These are phyloP conservation scores for Volvox carteri DNA, from an alignment of 163 green algal genomes.

Conservation along the genomic window DNA sequence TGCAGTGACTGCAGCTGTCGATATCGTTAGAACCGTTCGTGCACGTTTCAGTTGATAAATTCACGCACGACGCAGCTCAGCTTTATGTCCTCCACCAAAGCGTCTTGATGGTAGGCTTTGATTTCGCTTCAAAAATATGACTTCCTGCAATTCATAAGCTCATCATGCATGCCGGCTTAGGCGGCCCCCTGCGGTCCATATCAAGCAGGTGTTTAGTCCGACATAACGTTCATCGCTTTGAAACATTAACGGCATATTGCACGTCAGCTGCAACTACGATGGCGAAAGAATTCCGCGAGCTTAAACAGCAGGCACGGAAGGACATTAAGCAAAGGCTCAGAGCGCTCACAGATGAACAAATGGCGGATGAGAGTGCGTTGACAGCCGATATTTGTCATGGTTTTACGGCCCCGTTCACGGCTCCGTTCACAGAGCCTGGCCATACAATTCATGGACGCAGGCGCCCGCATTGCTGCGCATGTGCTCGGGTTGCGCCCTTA, in stretches of 20 bases:
- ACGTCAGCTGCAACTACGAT: not conserved
- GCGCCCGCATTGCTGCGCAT: slow-evolving; percentile 63
- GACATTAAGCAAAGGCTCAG: slow-evolving; percentile 33
- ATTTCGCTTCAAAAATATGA: not conserved
- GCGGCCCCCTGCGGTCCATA: not conserved
- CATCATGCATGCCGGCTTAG: not conserved
- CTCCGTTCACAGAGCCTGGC: not conserved
- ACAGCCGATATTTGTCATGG: not conserved
- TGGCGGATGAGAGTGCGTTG: slow-evolving; percentile 37
- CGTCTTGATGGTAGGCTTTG: not conserved
- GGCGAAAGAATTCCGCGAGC: not conserved
- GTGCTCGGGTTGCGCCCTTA: slow-evolving; percentile 69
- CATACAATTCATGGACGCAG: slow-evolving; percentile 54
- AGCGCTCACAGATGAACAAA: not conserved
- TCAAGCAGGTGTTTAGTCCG: not conserved
- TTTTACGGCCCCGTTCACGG: too few species aligned
- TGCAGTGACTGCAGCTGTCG: not conserved
- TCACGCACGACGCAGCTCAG: too few species aligned
- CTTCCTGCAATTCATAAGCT: slow-evolving; percentile 1
- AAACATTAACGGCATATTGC: not conserved
- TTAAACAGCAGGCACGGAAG: slow-evolving; percentile 35
- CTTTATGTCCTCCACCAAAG: not conserved
- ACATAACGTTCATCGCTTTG: not conserved
- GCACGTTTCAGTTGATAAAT: not conserved
- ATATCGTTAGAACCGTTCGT: not conserved